A percentile compares a stretch with the other conserved stretches of the same genome.
phyloP scores from a whole-genome alignment of 257 asterid species.

The Ajuga chamaepitys region DNA sequence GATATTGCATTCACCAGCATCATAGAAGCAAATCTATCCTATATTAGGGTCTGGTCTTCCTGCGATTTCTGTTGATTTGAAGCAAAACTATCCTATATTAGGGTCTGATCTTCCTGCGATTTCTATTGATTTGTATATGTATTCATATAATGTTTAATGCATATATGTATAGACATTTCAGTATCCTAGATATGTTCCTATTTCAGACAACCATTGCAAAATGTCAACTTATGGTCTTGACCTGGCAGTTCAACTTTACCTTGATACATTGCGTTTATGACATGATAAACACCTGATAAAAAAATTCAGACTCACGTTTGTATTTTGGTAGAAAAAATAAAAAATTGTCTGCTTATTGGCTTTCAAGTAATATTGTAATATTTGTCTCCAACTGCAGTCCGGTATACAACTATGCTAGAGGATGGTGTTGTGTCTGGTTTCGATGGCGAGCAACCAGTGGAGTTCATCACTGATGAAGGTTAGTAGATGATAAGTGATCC shows the following conservation, averaged over 20 bases:
- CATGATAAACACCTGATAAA: neutral
- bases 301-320: neutral
- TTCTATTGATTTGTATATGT: too few relatives aligned
- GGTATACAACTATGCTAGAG: conserved; percentile 52
- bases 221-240: neutral
- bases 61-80: too few relatives aligned
- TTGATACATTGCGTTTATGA: neutral
- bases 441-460: conserved; percentile 37
- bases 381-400: conserved; percentile 33
- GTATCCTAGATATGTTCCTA: too few relatives aligned
- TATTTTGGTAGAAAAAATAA: neutral
- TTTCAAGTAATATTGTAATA: conserved; percentile 1
- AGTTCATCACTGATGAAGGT: conserved; percentile 74
- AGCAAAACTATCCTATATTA: too few relatives aligned
- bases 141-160: too few relatives aligned
- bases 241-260: neutral
- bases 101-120: too few relatives aligned
- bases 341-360: neutral
- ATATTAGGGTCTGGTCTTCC: too few relatives aligned
- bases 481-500: conserved; percentile 6
- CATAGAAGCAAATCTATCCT: too few relatives aligned
- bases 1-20: too few relatives aligned
- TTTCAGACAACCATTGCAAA: too few relatives aligned
- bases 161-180: too few relatives aligned
- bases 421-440: conserved; percentile 57